Evolutionary conservation across 2,329 filamentous ascomycete species (phyloP), one percentile per base, ranked within the genome.

Genomic region (Keithomyces neogunnii): DNA sequence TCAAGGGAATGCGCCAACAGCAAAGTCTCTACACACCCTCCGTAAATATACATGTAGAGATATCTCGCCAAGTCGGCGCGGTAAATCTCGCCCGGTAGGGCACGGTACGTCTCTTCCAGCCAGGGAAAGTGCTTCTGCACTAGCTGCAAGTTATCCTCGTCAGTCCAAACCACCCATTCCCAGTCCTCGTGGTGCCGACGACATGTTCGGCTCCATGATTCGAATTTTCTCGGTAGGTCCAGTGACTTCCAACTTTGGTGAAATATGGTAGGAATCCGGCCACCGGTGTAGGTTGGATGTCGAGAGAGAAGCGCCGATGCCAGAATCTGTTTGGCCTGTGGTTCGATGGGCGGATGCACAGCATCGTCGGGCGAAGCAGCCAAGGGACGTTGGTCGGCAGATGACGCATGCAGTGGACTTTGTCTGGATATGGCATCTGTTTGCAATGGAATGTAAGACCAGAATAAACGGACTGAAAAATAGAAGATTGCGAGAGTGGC

Each of bases 131-230:
- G 58, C 48, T 51, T 60, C 42, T 59, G 51, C 9, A 67, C 64
- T 38, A 69, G 56, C n/a, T 56, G 55, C 39, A 64, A 56, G 53
- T 68, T 69, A 48, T 68, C 65, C 38, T 66, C 60, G 47, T 68
- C 65, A 3, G 66, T 67, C 65, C 65, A 69, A 11, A 69, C 52
- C 29, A 68, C 65, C 60, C 63, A 68, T 52, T 69, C 64, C 60
- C 65, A 68, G 47, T 64, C 61, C 5, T 56, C 55, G 45, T 68
- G 65, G 44, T 56, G 53, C 42, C 52, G 38, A 11, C 64, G 59
- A 49, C 66, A 68, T 3, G 53, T 57, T n/a, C 53, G 50, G 51
- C 64, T 67, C 66, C 66, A 68, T 42, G 54, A 45, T 33, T 63
- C 47, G 33, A 67, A 63, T 53, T 63, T 61, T 32, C 53, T 36